These are phyloP conservation scores for Phanerochaete carnosa DNA, from an alignment of 768 basidiomycete species.

Conservation along the genomic window DNA sequence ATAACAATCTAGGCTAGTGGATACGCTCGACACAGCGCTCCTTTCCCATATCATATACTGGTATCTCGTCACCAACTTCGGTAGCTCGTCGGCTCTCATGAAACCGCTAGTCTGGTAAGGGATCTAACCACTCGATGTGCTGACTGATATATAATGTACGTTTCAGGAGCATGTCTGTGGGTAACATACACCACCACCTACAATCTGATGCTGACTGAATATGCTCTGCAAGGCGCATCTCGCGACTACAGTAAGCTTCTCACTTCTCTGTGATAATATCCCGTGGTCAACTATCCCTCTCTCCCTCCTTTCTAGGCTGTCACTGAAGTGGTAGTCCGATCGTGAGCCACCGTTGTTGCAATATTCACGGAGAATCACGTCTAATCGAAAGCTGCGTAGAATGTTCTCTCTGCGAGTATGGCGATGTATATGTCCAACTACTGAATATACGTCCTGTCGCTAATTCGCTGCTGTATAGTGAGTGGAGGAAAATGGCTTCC, in stretches of 20 bases:
- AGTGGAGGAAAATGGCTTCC: not conserved
- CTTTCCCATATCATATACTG: not conserved
- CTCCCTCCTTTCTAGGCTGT: no score
- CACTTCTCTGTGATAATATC: no score
- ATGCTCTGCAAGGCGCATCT: not conserved
- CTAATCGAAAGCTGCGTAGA: no score
- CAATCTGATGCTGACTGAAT: not conserved
- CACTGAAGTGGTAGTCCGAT: no score
- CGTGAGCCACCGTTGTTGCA: no score
- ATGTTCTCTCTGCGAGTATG: not conserved
- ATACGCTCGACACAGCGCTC: not conserved
- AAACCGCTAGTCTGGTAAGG: not conserved
- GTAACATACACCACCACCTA: not conserved
- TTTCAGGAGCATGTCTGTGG: not conserved
- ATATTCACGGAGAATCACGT: no score
- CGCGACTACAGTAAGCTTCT: no score
- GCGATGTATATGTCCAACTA: not conserved
- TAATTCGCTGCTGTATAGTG: not conserved
- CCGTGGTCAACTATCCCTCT: no score
- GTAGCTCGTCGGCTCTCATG: not conserved
- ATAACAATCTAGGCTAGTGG: not conserved
- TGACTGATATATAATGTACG: not conserved
- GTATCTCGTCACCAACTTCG: not conserved
- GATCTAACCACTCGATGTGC: not conserved
- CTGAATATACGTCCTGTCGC: not conserved